These are phyloP conservation scores for Penstemon davidsonii DNA, from an alignment of 257 asterid species.

Conservation along the genomic window DNA sequence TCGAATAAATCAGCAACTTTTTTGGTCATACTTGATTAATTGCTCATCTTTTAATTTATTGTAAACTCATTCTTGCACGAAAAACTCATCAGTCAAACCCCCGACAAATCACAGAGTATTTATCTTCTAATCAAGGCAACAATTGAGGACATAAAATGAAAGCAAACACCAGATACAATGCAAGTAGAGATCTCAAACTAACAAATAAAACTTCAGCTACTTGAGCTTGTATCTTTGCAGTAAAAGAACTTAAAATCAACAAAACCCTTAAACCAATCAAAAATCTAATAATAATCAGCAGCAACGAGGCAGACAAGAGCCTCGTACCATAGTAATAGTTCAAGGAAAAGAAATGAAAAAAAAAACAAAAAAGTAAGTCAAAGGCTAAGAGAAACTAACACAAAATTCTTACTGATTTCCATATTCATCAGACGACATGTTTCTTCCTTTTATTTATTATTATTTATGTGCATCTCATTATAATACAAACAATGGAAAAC, in stretches of 20 bases:
- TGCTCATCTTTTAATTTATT: too few relatives aligned
- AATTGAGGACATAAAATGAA: too few relatives aligned
- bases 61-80: background rate
- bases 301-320: background rate
- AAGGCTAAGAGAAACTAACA: background rate
- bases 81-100: background rate
- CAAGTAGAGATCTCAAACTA: background rate
- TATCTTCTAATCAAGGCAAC: background rate
- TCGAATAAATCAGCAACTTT: too few relatives aligned
- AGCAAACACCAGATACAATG: too few relatives aligned
- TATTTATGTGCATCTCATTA: too few relatives aligned
- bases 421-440: too few relatives aligned
- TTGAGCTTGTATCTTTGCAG: background rate
- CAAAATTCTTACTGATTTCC: background rate
- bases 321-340: background rate
- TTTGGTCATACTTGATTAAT: too few relatives aligned
- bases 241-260: background rate
- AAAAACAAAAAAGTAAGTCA: too few relatives aligned
- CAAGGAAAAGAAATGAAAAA: too few relatives aligned
- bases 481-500: background rate
- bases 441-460: too few relatives aligned
- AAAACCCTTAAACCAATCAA: conserved; percentile 16
- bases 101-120: background rate
- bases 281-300: background rate
- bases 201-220: background rate